Evolutionary conservation across 768 basidiomycete genomes (phyloP).

Genomic region (Suillus ampliporus): DNA sequence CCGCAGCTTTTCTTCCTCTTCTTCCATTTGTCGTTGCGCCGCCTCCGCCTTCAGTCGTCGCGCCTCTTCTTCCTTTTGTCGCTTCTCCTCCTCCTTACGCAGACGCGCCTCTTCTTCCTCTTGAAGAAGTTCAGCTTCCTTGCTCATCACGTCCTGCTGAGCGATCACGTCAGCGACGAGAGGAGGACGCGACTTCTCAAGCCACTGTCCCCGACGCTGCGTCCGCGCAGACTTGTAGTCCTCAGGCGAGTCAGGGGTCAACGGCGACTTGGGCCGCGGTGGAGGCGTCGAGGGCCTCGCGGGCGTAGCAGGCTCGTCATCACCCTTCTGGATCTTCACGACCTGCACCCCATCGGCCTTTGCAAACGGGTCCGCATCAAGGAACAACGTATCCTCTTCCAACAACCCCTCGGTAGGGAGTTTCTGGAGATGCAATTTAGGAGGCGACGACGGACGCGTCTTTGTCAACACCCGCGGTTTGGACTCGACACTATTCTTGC

Average conservation of each 20-base stretch:
- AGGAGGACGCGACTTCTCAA: slow-evolving; percentile 46
- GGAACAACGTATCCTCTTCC: slow-evolving; percentile 28
- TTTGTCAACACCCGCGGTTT: slow-evolving; percentile 37
- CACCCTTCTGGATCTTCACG: slow-evolving; percentile 30
- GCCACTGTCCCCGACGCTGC: slow-evolving; percentile 44
- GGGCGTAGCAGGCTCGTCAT: slow-evolving; percentile 14
- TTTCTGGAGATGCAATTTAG: slow-evolving; percentile 14
- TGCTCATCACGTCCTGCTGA: slow-evolving; percentile 26
- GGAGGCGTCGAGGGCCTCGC: background rate
- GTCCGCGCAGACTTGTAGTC: slow-evolving; percentile 47
- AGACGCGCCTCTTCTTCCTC: slow-evolving; percentile 12
- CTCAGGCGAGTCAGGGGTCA: slow-evolving; percentile 36
- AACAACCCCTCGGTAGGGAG: slow-evolving; percentile 4
- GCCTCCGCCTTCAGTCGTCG: background rate
- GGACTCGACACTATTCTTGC: slow-evolving; percentile 23
- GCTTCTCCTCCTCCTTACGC: background rate
- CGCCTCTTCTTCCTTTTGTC: slow-evolving; percentile 7
- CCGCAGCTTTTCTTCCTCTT: slow-evolving; percentile 4
- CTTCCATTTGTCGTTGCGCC: background rate
- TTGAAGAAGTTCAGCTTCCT: slow-evolving; percentile 29
- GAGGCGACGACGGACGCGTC: slow-evolving; percentile 23
- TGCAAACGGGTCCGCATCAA: slow-evolving; percentile 54
- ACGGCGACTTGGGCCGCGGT: slow-evolving; percentile 16
- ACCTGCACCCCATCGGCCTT: slow-evolving; percentile 58
- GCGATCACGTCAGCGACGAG: slow-evolving; percentile 38